Conservation (phyloP, 140 eudicot genomes). For the Oenanthe javanica region DNA sequence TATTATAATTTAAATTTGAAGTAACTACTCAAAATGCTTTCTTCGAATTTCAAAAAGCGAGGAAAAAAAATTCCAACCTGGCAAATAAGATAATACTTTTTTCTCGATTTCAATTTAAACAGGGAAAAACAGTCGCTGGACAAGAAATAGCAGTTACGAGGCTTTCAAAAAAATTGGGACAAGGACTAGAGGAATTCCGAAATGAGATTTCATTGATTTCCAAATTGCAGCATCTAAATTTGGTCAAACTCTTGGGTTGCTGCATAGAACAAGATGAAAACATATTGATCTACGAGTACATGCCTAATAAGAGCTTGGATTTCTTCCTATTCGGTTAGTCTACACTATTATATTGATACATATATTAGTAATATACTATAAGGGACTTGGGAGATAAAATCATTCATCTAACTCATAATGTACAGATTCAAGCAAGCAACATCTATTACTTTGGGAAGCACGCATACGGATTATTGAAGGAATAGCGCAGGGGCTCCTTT, state of each 20-base stretch:
- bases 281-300: constrained; percentile 8
- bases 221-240: constrained; percentile 12
- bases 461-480: constrained; percentile 12
- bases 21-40: neutral
- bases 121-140: constrained; percentile 6
- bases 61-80: neutral
- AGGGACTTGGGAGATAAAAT: neutral
- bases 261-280: constrained; percentile 15
- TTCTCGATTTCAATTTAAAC: neutral
- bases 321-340: constrained; percentile 14
- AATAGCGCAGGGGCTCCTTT: constrained; percentile 15
- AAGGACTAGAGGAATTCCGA: constrained; percentile 13
- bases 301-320: constrained; percentile 13
- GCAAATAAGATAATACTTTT: neutral
- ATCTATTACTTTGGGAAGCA: constrained; percentile 2
- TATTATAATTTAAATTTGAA: neutral
- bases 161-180: constrained; percentile 13
- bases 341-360: too few relatives aligned
- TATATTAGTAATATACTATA: neutral
- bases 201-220: constrained; percentile 9
- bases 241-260: constrained; percentile 9
- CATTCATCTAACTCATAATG: neutral
- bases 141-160: constrained; percentile 16
- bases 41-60: neutral
- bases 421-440: constrained; percentile 14